Evolutionary conservation across 345 rosid species (phyloP).

Genomic region (Gossypium longicalyx): DNA sequence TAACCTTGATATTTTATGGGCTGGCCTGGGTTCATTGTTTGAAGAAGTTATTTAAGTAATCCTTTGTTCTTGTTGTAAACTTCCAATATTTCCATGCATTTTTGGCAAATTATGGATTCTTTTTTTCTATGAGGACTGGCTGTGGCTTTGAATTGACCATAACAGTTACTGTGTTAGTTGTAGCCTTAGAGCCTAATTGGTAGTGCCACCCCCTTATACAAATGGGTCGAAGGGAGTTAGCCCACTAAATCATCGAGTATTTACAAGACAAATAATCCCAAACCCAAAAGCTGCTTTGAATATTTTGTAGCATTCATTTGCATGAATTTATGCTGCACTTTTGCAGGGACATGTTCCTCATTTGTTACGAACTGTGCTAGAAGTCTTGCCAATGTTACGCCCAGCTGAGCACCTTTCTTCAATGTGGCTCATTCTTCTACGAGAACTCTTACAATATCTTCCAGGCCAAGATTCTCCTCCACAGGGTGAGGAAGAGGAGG

Average conservation of each 20-base stretch:
- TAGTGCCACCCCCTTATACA: background rate
- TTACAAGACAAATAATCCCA: background rate
- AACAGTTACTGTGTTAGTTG: background rate
- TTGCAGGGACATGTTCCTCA: constrained; percentile 75
- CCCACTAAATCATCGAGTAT: background rate
- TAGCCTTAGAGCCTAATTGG: background rate
- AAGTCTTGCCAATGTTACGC: constrained; percentile 62
- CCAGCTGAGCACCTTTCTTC: constrained; percentile 81
- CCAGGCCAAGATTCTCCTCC: constrained; percentile 47
- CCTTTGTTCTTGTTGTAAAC: background rate
- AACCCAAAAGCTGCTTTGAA: background rate
- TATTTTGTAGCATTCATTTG: background rate
- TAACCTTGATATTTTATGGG: constrained; percentile 3
- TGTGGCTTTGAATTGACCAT: background rate
- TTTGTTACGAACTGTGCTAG: constrained; percentile 72
- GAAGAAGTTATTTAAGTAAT: background rate
- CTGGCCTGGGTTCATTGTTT: background rate
- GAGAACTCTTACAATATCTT: constrained; percentile 71
- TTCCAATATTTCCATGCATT: background rate
- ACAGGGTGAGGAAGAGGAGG: constrained; percentile 49
- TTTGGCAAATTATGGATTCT: background rate
- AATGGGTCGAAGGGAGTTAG: background rate
- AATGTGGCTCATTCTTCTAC: constrained; percentile 73
- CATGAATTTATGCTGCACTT: background rate
- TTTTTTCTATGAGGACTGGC: background rate